Conservation (phyloP, 805 yeast species). For the Starmerella geochares region DNA sequence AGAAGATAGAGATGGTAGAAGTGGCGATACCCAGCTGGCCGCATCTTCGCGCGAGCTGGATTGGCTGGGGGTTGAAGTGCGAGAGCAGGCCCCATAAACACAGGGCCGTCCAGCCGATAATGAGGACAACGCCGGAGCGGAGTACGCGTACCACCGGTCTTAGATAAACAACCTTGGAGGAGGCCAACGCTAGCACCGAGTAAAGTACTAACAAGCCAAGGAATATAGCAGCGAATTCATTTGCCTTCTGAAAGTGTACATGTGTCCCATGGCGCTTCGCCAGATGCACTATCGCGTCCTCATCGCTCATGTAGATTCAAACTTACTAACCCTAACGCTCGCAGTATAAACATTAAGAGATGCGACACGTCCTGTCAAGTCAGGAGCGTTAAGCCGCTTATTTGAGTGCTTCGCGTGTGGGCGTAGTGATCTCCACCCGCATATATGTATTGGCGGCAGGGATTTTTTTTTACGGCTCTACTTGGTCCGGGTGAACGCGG, state of each 20-base stretch:
- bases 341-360: neutral
- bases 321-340: constrained; percentile 1
- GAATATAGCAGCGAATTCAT: constrained; percentile 14
- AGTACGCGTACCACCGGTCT: constrained; percentile 8
- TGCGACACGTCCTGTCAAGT: neutral
- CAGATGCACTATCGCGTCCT: constrained; percentile 7
- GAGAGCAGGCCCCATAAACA: constrained; percentile 14
- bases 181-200: constrained; percentile 10
- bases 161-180: constrained; percentile 2
- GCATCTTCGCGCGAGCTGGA: constrained; percentile 54
- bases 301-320: neutral
- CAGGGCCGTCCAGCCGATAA: constrained; percentile 11
- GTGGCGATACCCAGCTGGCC: constrained; percentile 72
- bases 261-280: constrained; percentile 22
- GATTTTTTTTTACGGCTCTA: too few species aligned
- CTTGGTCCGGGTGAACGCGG: too few species aligned
- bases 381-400: too few species aligned
- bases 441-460: too few species aligned
- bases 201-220: constrained; percentile 15
- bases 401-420: too few species aligned
- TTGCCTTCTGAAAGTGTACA: constrained; percentile 21
- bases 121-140: constrained; percentile 11
- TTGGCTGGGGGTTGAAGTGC: constrained; percentile 13
- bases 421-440: too few species aligned
- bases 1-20: constrained; percentile 61